A percentile compares a stretch with the other conserved stretches of the same genome.
Conservation (phyloP, 2,329 filamentous ascomycete species). For the Colletotrichum tropicale region DNA sequence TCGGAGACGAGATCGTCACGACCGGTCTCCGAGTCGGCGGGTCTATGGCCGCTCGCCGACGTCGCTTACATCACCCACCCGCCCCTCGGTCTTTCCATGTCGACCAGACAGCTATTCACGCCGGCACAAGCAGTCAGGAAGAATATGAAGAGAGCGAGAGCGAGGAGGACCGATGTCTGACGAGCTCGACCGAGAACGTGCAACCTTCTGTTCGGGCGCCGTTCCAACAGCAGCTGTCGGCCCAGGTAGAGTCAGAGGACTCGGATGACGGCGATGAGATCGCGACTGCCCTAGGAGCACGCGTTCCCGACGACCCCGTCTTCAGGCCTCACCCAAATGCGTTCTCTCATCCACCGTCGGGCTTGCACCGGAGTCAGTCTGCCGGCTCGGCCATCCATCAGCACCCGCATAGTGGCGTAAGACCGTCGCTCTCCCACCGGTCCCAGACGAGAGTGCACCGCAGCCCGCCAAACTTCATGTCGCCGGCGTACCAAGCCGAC, state of each 20-base stretch:
- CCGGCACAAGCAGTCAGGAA: slow-evolving; percentile 79
- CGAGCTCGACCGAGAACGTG: slow-evolving; percentile 63
- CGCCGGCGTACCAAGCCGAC: slow-evolving; percentile 79
- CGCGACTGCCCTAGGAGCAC: slow-evolving; percentile 75
- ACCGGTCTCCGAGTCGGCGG: slow-evolving; percentile 81
- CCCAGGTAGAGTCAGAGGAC: slow-evolving; percentile 50
- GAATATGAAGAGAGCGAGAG: slow-evolving; percentile 94
- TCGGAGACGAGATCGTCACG: slow-evolving; percentile 87
- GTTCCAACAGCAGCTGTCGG: slow-evolving; percentile 29
- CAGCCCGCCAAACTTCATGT: slow-evolving; percentile 65
- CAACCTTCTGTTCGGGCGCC: slow-evolving; percentile 29
- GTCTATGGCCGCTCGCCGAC: slow-evolving; percentile 65
- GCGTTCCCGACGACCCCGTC: slow-evolving; percentile 52
- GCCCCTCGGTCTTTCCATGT: slow-evolving; percentile 38
- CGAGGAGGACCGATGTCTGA: slow-evolving; percentile 75
- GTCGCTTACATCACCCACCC: slow-evolving; percentile 44
- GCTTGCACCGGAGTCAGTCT: slow-evolving; percentile 54
- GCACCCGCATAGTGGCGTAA: slow-evolving; percentile 54
- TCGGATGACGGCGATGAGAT: slow-evolving; percentile 72
- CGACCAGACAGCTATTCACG: slow-evolving; percentile 42
- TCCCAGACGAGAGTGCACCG: slow-evolving; percentile 52
- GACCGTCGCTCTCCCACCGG: slow-evolving; percentile 53
- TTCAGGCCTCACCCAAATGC: slow-evolving; percentile 93
- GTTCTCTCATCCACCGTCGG: slow-evolving; percentile 80
- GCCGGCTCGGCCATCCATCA: slow-evolving; percentile 52